These are phyloP conservation scores for Papiliotrema flavescens DNA, from an alignment of 1,284 basidiomycete genomes.

Conservation along the genomic window DNA sequence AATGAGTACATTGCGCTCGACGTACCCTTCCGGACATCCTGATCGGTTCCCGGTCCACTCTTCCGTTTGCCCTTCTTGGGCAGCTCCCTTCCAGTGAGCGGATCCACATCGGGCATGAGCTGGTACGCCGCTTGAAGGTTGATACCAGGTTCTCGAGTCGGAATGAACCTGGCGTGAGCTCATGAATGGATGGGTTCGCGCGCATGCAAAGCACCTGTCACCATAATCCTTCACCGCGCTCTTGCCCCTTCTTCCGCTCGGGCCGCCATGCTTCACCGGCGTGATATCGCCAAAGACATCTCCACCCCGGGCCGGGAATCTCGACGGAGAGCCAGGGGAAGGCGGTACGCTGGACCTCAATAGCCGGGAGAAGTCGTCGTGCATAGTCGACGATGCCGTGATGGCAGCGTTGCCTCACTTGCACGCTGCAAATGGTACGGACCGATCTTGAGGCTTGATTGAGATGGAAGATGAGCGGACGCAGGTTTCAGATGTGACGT, in stretches of 20 bases:
- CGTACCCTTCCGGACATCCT: conserved; percentile 49
- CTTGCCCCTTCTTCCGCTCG: conserved; percentile 26
- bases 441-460: no score
- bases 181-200: not conserved
- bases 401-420: no score
- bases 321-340: conserved; percentile 3
- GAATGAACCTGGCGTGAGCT: conserved; percentile 51
- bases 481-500: no score
- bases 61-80: conserved; percentile 35
- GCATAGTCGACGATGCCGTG: no score
- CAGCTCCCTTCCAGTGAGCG: conserved; percentile 12
- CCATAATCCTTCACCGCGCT: conserved; percentile 44
- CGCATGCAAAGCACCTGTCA: conserved; percentile 34
- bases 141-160: conserved; percentile 50
- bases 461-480: no score
- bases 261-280: conserved; percentile 18
- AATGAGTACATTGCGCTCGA: not conserved
- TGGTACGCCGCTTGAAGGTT: conserved; percentile 54
- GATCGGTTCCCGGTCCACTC: conserved; percentile 40
- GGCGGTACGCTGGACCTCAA: conserved; percentile 23
- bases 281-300: conserved; percentile 42
- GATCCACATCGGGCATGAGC: conserved; percentile 48
- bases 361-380: conserved; percentile 38
- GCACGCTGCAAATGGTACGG: no score
- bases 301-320: not conserved